Evolutionary conservation across 2,329 filamentous ascomycete species (phyloP).

Genomic region (Calonectria pteridis): DNA sequence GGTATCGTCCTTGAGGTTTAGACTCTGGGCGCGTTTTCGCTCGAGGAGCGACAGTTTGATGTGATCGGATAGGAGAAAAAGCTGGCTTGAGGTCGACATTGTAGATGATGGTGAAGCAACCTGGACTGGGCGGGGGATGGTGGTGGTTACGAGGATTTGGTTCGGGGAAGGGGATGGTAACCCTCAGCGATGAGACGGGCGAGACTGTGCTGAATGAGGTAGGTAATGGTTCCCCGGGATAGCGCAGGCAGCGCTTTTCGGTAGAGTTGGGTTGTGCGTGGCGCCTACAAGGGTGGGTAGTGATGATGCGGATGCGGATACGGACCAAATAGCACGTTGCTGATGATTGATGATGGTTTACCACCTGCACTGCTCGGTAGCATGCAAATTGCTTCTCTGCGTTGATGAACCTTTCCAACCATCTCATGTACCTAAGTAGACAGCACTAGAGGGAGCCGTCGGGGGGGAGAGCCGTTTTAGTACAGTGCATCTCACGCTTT

Average conservation of each 20-base stretch:
- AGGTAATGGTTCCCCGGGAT: background rate
- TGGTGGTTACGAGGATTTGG: background rate
- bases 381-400: background rate
- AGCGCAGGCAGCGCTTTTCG: slow-evolving; percentile 1
- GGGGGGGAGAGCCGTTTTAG: background rate
- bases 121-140: background rate
- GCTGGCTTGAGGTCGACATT: slow-evolving; percentile 74
- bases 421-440: background rate
- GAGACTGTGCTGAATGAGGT: background rate
- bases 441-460: background rate
- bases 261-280: background rate
- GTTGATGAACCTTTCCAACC: background rate
- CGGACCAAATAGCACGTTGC: background rate
- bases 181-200: background rate
- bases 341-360: background rate
- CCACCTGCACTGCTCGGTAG: background rate
- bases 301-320: background rate
- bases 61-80: slow-evolving; percentile 94
- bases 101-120: background rate
- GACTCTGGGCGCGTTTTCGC: slow-evolving; percentile 84
- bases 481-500: background rate
- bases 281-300: slow-evolving; percentile 2
- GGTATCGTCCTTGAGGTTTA: slow-evolving; percentile 81
- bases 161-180: background rate
- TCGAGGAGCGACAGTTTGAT: slow-evolving; percentile 96